A percentile compares a stretch with the other conserved stretches of the same genome.
phyloP scores from a whole-genome alignment of 2,329 filamentous ascomycete genomes.

The Pseudopyricularia javanii region DNA sequence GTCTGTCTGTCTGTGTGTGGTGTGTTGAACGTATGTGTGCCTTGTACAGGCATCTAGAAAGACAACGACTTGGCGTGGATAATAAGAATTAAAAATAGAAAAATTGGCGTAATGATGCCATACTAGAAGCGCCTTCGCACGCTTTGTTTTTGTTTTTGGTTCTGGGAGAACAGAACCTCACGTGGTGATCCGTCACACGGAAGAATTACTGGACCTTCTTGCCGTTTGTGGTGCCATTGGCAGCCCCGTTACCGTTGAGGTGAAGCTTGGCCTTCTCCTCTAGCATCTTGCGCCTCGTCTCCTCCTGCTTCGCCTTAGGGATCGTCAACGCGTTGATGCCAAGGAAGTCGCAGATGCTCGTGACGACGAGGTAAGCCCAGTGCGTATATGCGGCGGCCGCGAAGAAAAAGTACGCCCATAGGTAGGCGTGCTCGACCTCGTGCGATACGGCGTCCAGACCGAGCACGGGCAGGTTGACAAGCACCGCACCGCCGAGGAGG shows the following conservation, averaged over 20 bases:
- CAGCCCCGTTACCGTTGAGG: conserved; percentile 7
- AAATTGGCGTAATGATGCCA: no score
- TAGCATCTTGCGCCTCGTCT: conserved; percentile 30
- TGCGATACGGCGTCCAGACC: conserved; percentile 54
- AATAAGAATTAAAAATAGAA: no score
- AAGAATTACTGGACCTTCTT: conserved; percentile 13
- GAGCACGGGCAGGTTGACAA: conserved; percentile 71
- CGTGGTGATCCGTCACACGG: not conserved
- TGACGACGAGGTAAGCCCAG: conserved; percentile 87
- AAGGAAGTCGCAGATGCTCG: conserved; percentile 80
- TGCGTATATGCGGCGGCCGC: conserved; percentile 76
- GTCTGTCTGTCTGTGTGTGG: no score
- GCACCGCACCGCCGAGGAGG: conserved; percentile 69
- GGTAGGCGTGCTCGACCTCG: conserved; percentile 62
- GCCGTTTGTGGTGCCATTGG: conserved; percentile 14
- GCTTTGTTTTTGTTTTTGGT: no score
- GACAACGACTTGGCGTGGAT: no score
- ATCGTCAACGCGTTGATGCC: conserved; percentile 95
- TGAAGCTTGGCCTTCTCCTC: conserved; percentile 12
- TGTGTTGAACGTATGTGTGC: no score
- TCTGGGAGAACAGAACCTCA: not conserved
- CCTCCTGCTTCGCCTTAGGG: conserved; percentile 45
- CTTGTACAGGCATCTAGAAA: no score
- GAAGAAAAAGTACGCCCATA: conserved; percentile 75
- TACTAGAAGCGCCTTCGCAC: no score